Evolutionary conservation across 208 protist species (phyloP), one percentile per base, ranked within the genome.

Genomic region (Crithidia thermophila): DNA sequence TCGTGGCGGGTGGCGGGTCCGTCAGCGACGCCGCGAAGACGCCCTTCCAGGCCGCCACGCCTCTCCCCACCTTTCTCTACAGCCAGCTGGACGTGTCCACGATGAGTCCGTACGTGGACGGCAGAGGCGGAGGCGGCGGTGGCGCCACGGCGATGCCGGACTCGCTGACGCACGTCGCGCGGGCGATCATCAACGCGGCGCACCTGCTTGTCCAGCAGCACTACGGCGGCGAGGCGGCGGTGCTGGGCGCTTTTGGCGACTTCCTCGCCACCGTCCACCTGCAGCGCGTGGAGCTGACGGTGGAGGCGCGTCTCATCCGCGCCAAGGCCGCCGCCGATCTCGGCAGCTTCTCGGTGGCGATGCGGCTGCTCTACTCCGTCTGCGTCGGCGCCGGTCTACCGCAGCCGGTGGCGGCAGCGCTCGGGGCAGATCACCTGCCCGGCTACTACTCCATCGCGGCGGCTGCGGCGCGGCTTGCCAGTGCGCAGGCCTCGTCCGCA

Each of bases 301-400:
- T 87, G n/a, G 77, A 86, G 55, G 84, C 87, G 10, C 82, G 87
- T 25, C 72, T 95, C 20, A 33, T 84, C 25, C 82, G 85, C 25
- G 90, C 85, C 34, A 69, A 50, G 28, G 87, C 90, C 21, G 86
- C 90, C 5, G 82, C 85, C 2, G 43, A 71, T 6, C 69, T 57
- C 55, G 85, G 85, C 23, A 81, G 79, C 79, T 81, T 87, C 55
- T 28, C 63, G n/a, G 78, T 80, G 21, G 81, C 87, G 28, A 85
- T 95, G 79, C 60, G 61, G 27, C 37, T 84, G 42, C 51, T 93
- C 21, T 70, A 79, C 18, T 52, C 67, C 40, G 81, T 90, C 18
- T 92, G 90, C 68, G 64, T 79, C 20, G 87, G 87, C 1, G 52
- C 63, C 18, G 63, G 61, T 1, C 74, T 93, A 53, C 90, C 90